Conservation (phyloP, 371 early-diverging fungal species). For the Phascolomyces articulosus region DNA sequence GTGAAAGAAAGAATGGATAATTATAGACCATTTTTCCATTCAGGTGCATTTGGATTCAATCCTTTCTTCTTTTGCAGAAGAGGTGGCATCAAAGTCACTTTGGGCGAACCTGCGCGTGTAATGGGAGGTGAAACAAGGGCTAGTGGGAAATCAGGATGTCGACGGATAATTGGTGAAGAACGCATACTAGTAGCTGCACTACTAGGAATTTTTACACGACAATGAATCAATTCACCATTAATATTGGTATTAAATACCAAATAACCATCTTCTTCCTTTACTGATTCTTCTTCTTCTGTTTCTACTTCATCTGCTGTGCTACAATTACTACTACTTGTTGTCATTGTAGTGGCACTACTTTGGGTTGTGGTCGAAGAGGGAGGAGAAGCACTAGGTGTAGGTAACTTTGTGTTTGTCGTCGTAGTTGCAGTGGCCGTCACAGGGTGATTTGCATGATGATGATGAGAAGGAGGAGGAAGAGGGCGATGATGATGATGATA, state of each 20-base stretch:
- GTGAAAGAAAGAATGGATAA: background rate
- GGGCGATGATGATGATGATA: no score
- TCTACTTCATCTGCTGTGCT: conserved; percentile 5
- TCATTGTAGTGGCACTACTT: no score
- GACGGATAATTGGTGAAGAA: conserved; percentile 17
- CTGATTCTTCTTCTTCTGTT: conserved; percentile 12
- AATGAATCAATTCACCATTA: conserved; percentile 36
- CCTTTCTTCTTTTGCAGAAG: conserved; percentile 30
- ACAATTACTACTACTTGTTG: background rate
- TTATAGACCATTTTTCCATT: conserved; percentile 20
- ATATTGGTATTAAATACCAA: conserved; percentile 34
- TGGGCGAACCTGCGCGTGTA: conserved; percentile 13
- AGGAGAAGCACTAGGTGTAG: conserved; percentile 9
- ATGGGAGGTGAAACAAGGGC: conserved; percentile 26
- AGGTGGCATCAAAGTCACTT: conserved; percentile 9
- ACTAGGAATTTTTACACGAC: conserved; percentile 39
- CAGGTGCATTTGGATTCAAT: conserved; percentile 43
- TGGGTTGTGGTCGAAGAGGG: background rate
- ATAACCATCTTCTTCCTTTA: conserved; percentile 40
- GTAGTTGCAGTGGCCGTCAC: no score
- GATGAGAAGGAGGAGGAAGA: no score
- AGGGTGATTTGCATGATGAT: no score
- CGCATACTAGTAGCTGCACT: conserved; percentile 13
- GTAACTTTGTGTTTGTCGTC: conserved; percentile 4
- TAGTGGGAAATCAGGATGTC: conserved; percentile 9